phyloP scores from a whole-genome alignment of 306 rosid genomes.

The Lotus japonicus region DNA sequence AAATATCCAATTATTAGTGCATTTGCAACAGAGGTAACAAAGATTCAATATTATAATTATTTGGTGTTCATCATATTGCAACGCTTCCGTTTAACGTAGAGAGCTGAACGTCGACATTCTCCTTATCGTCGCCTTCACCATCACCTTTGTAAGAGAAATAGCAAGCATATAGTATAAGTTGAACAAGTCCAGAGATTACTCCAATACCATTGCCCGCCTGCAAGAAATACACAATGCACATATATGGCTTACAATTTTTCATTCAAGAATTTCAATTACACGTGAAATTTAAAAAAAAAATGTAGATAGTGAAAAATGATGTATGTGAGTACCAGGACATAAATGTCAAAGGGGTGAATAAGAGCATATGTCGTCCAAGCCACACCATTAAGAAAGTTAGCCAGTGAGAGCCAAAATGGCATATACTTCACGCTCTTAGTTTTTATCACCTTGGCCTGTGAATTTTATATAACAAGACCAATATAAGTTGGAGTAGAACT shows the following conservation, averaged over 20 bases:
- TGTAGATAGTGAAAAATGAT: not conserved
- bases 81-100: slow-evolving; percentile 7
- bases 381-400: slow-evolving; percentile 61
- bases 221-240: not conserved
- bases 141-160: slow-evolving; percentile 19
- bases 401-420: slow-evolving; percentile 66
- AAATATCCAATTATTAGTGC: too few relatives aligned
- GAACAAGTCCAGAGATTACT: slow-evolving; percentile 44
- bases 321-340: slow-evolving; percentile 43
- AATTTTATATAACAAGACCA: not conserved
- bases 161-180: slow-evolving; percentile 43
- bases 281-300: not conserved
- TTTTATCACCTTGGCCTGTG: slow-evolving; percentile 50
- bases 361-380: slow-evolving; percentile 81
- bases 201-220: slow-evolving; percentile 71
- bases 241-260: not conserved
- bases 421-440: slow-evolving; percentile 70
- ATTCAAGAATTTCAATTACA: not conserved
- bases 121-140: too few relatives aligned
- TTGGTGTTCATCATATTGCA: too few relatives aligned
- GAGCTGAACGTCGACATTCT: too few relatives aligned
- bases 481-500: not conserved
- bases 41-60: too few relatives aligned
- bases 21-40: too few relatives aligned
- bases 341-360: slow-evolving; percentile 51